Percentiles rank a stretch among this genome's conserved stretches.
These are phyloP conservation scores for Colletotrichum cordylinicola DNA, from an alignment of 2,329 filamentous ascomycete species.

Conservation along the genomic window DNA sequence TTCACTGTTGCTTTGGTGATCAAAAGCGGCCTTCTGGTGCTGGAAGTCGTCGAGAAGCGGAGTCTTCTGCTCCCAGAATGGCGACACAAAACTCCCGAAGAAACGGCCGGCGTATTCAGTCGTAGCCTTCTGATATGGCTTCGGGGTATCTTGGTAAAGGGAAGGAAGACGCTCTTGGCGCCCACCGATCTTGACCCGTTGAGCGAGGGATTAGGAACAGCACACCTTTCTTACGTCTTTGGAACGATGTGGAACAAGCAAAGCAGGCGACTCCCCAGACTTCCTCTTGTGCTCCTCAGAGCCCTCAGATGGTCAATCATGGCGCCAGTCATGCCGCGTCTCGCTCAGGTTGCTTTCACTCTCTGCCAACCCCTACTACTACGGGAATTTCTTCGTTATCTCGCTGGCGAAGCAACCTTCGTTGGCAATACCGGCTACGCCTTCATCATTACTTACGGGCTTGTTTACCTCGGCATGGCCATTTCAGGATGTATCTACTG, in stretches of 20 bases:
- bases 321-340: constrained; percentile 36
- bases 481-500: constrained; percentile 41
- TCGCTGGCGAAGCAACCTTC: constrained; percentile 17
- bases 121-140: constrained; percentile 38
- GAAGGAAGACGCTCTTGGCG: constrained; percentile 33
- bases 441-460: constrained; percentile 43
- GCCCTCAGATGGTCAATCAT: constrained; percentile 15
- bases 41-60: background rate
- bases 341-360: constrained; percentile 33
- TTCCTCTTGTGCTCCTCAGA: background rate
- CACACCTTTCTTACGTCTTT: constrained; percentile 18
- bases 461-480: constrained; percentile 47
- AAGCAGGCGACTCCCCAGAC: background rate
- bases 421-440: constrained; percentile 39
- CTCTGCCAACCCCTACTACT: constrained; percentile 46
- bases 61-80: background rate
- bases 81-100: constrained; percentile 42
- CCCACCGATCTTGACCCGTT: constrained; percentile 33
- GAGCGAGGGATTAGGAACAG: background rate
- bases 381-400: constrained; percentile 29
- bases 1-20: background rate
- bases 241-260: background rate
- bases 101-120: constrained; percentile 34
- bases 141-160: constrained; percentile 34
- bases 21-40: background rate